Conservation (phyloP, 345 rosid genomes). For the Sonneratia alba region DNA sequence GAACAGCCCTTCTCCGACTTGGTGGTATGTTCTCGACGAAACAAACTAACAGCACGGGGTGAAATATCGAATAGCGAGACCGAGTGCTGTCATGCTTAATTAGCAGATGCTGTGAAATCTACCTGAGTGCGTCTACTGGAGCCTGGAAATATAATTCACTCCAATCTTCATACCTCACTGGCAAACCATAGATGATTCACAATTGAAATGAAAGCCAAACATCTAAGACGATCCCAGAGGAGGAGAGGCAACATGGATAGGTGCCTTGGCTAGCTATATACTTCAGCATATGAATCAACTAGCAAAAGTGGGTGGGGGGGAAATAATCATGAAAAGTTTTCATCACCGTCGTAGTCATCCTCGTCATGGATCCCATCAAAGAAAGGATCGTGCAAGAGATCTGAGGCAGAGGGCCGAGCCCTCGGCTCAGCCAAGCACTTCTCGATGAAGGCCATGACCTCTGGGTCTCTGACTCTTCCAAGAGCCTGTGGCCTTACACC, state of each 20-base stretch:
- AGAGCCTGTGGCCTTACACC: slow-evolving; percentile 61
- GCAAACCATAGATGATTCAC: background rate
- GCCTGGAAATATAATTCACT: background rate
- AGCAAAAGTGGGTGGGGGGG: background rate
- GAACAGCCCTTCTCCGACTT: too few species aligned
- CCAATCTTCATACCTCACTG: background rate
- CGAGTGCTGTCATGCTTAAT: too few species aligned
- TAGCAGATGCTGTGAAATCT: too few species aligned
- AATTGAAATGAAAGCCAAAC: background rate
- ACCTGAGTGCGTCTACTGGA: too few species aligned
- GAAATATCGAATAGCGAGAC: too few species aligned
- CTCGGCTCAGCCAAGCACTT: slow-evolving; percentile 58
- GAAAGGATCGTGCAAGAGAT: slow-evolving; percentile 66
- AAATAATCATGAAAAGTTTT: background rate
- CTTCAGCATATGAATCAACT: background rate
- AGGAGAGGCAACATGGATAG: too few species aligned
- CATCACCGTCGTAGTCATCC: slow-evolving; percentile 23
- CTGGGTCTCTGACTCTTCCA: slow-evolving; percentile 45
- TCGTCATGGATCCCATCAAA: slow-evolving; percentile 52
- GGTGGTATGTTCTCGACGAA: too few species aligned
- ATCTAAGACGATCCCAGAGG: background rate
- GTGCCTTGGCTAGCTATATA: background rate
- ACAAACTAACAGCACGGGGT: too few species aligned
- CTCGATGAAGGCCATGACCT: slow-evolving; percentile 60
- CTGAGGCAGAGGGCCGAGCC: slow-evolving; percentile 66